Conservation (phyloP, 73 alveolate genomes). For the Breviolum minutum region DNA sequence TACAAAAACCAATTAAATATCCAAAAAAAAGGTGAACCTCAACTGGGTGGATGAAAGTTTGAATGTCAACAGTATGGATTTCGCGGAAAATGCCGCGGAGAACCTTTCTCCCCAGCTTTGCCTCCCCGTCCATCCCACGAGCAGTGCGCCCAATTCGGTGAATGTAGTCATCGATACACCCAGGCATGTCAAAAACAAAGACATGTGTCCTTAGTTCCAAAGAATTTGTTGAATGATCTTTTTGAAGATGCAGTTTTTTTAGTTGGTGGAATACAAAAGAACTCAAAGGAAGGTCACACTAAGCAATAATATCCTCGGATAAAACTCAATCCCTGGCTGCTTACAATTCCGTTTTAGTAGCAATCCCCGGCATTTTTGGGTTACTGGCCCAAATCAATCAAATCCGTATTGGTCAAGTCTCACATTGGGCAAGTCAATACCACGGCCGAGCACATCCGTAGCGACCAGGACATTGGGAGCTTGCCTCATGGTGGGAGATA, state of each 20-base stretch:
- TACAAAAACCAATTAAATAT: not conserved
- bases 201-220: constrained; percentile 60
- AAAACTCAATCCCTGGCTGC: too few species aligned
- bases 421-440: constrained; percentile 87
- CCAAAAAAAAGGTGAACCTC: not conserved
- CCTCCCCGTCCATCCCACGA: constrained; percentile 89
- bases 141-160: constrained; percentile 94
- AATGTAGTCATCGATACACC: constrained; percentile 83
- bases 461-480: constrained; percentile 68
- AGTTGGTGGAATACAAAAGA: not conserved
- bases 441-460: constrained; percentile 92
- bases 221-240: not conserved
- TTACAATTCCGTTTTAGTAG: not conserved
- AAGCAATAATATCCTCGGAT: too few species aligned
- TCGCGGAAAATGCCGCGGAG: not conserved
- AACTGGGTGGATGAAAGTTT: not conserved
- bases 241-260: not conserved
- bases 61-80: too few species aligned
- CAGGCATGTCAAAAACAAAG: constrained; percentile 92
- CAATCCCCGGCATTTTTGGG: not conserved
- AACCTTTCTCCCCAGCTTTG: not conserved
- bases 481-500: not conserved
- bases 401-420: not conserved
- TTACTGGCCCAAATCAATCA: not conserved
- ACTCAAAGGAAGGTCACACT: not conserved